Conservation (phyloP, 129 eudicot species). For the Chrysanthemum seticuspe region DNA sequence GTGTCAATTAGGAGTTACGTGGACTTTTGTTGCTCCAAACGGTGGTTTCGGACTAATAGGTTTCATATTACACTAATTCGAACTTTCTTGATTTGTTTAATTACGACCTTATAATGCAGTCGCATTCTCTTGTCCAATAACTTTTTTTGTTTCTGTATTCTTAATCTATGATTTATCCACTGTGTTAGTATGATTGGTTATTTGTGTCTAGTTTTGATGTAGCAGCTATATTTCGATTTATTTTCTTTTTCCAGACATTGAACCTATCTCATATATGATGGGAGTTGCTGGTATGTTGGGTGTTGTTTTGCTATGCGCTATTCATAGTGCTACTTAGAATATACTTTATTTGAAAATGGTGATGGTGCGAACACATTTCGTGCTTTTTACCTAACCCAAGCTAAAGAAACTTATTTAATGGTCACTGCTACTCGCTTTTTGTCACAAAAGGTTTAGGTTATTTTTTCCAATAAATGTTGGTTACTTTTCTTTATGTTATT, state of each 20-base stretch:
- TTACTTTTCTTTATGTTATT: neutral
- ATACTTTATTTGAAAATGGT: neutral
- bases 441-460: neutral
- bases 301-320: neutral
- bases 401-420: constrained; percentile 3
- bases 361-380: neutral
- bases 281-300: neutral
- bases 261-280: constrained; percentile 10
- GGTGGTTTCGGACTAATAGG: neutral
- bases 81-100: too few species aligned
- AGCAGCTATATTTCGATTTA: too few species aligned
- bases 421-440: neutral
- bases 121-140: too few species aligned
- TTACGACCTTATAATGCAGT: too few species aligned
- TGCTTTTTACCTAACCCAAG: neutral
- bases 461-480: neutral
- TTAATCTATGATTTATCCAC: too few species aligned
- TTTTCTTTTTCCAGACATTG: too few species aligned
- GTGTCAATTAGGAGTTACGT: neutral
- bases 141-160: too few species aligned
- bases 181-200: too few species aligned
- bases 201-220: too few species aligned
- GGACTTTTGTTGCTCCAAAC: neutral
- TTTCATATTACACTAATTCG: too few species aligned
- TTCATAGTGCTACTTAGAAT: neutral